Evolutionary conservation across 164 flowering plant species (phyloP).

Genomic region (Berberis vulgaris): DNA sequence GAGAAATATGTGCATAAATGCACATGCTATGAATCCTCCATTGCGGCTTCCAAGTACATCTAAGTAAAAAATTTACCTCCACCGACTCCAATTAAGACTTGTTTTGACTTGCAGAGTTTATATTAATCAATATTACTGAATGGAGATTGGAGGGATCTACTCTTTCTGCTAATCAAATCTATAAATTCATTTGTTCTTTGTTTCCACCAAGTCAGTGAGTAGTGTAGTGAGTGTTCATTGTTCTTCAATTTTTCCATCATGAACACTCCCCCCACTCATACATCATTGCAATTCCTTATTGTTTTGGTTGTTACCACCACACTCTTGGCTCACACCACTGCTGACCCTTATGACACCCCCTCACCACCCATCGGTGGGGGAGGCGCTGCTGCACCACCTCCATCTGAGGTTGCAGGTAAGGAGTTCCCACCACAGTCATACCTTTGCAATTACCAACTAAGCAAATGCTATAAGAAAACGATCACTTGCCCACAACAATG

Average conservation of each 20-base stretch:
- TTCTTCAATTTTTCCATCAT: background rate
- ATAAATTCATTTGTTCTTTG: too few relatives aligned
- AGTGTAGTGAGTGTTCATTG: background rate
- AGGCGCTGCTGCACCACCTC: constrained; percentile 7
- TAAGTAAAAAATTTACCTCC: too few relatives aligned
- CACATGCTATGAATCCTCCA: too few relatives aligned
- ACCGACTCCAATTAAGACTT: too few relatives aligned
- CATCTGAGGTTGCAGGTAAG: constrained; percentile 17
- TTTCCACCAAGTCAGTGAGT: too few relatives aligned
- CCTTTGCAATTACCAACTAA: background rate
- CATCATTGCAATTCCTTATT: background rate
- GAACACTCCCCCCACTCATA: background rate
- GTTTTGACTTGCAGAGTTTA: too few relatives aligned
- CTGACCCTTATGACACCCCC: constrained; percentile 10
- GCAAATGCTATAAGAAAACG: constrained; percentile 8
- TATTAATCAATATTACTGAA: too few relatives aligned
- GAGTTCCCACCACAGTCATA: constrained; percentile 15
- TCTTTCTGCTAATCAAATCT: too few relatives aligned
- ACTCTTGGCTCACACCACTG: background rate
- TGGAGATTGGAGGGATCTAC: too few relatives aligned
- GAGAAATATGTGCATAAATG: too few relatives aligned
- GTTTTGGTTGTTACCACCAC: constrained; percentile 3
- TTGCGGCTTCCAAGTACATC: too few relatives aligned
- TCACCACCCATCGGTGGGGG: background rate
- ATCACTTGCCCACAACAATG: constrained; percentile 22